Evolutionary conservation across 495 filamentous ascomycete species (phyloP).

Genomic region (Tuber umbilicatum): DNA sequence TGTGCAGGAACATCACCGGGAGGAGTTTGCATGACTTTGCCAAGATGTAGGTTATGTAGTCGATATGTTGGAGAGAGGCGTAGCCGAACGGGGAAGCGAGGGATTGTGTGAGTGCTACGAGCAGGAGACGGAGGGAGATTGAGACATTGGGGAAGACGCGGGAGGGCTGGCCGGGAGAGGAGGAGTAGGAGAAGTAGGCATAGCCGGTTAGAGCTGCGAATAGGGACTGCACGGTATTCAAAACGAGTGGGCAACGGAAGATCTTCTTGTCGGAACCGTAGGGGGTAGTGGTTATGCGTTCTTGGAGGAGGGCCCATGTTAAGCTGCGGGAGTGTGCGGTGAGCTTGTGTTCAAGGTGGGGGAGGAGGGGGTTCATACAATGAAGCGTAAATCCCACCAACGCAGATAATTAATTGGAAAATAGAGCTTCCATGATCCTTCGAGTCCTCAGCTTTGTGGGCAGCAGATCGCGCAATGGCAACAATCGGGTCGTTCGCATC

Average conservation of each 20-base stretch:
- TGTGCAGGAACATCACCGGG: slow-evolving; percentile 92
- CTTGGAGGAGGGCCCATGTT: slow-evolving; percentile 92
- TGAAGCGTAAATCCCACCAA: slow-evolving; percentile 87
- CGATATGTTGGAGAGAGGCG: slow-evolving; percentile 84
- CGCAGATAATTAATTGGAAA: slow-evolving; percentile 72
- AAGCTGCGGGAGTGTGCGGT: slow-evolving; percentile 52
- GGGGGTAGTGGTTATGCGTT: slow-evolving; percentile 91
- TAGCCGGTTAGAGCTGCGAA: slow-evolving; percentile 78
- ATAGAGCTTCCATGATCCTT: slow-evolving; percentile 44
- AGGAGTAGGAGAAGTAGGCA: slow-evolving; percentile 66
- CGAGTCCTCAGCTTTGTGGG: slow-evolving; percentile 35
- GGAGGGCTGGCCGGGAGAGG: slow-evolving; percentile 48
- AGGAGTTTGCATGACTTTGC: slow-evolving; percentile 97
- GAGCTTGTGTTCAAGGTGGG: slow-evolving; percentile 2
- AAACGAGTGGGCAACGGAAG: slow-evolving; percentile 87
- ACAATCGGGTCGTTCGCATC: slow-evolving; percentile 33
- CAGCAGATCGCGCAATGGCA: slow-evolving; percentile 34
- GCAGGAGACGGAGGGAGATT: slow-evolving; percentile 70
- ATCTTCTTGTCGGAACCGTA: slow-evolving; percentile 68
- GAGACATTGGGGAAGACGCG: slow-evolving; percentile 67
- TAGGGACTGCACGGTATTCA: slow-evolving; percentile 91
- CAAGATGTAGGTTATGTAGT: slow-evolving; percentile 98
- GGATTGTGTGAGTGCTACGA: slow-evolving; percentile 79
- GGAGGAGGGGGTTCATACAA: slow-evolving; percentile 59
- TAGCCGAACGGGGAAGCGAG: slow-evolving; percentile 94